These are phyloP conservation scores for Penicillium hesseltinei DNA, from an alignment of 2,329 filamentous ascomycete species.

Conservation along the genomic window DNA sequence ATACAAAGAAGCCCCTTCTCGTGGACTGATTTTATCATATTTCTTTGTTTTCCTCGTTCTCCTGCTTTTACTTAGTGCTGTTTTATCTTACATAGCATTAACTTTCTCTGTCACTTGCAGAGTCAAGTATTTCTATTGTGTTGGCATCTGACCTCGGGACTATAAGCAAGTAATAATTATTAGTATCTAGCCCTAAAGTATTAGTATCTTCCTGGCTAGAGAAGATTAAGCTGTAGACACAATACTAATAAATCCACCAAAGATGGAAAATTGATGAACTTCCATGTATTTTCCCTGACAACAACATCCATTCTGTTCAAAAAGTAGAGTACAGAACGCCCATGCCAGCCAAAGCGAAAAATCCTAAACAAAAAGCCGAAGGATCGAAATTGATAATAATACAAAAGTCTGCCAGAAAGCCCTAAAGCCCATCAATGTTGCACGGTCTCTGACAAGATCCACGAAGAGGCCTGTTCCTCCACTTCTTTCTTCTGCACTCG, in stretches of 20 bases:
- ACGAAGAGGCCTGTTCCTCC: background rate
- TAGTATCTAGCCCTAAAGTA: no score
- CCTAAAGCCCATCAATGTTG: slow-evolving; percentile 3
- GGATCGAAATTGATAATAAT: background rate
- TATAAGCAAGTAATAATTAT: background rate
- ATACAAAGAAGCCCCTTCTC: background rate
- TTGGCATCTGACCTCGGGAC: background rate
- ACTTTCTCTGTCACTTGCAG: background rate
- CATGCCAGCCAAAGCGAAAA: background rate
- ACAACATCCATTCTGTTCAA: background rate
- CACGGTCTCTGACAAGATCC: slow-evolving; percentile 3
- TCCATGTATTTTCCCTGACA: background rate
- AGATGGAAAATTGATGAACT: no score
- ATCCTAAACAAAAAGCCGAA: background rate
- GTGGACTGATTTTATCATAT: background rate
- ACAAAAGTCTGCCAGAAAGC: background rate
- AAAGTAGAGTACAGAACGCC: background rate
- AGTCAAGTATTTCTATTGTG: background rate
- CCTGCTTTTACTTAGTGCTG: background rate
- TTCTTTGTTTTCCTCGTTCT: background rate
- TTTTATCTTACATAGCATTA: background rate
- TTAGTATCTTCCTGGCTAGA: background rate
- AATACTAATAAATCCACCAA: background rate
- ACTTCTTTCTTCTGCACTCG: slow-evolving; percentile 4
- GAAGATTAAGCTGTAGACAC: background rate